Evolutionary conservation across 805 yeast genomes (phyloP).

Genomic region (Candida nanaspora): DNA sequence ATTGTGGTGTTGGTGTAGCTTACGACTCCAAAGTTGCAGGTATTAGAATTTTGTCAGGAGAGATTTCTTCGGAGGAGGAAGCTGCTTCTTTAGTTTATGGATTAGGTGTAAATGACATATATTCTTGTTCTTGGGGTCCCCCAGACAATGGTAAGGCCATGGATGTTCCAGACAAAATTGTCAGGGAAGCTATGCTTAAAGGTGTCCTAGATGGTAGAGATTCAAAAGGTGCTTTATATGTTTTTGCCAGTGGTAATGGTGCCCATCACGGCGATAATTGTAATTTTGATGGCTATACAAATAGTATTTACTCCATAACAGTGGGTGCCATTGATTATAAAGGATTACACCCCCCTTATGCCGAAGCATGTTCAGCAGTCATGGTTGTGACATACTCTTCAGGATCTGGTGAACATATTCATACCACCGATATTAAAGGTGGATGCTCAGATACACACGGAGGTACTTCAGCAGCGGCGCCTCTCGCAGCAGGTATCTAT

Average conservation of each 20-base stretch:
- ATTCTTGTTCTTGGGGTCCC: conserved; percentile 99
- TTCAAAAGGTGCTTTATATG: conserved; percentile 80
- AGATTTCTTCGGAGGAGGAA: conserved; percentile 78
- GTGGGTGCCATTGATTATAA: conserved; percentile 88
- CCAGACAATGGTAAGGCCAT: conserved; percentile 84
- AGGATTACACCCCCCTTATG: conserved; percentile 81
- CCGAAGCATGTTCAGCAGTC: conserved; percentile 93
- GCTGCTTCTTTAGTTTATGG: conserved; percentile 82
- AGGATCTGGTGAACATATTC: conserved; percentile 83
- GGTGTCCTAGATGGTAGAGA: conserved; percentile 79
- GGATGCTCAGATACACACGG: conserved; percentile 75
- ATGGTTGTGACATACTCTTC: conserved; percentile 90
- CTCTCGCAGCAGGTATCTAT: conserved; percentile 94
- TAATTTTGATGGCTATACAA: conserved; percentile 96
- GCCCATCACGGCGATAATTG: conserved; percentile 79
- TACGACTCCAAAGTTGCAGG: conserved; percentile 83
- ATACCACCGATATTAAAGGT: conserved; percentile 72
- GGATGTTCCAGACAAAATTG: conserved; percentile 77
- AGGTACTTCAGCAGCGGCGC: conserved; percentile 99
- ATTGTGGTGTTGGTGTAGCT: conserved; percentile 97
- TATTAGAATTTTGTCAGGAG: conserved; percentile 77
- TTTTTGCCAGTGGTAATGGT: conserved; percentile 96
- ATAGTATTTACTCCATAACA: conserved; percentile 89
- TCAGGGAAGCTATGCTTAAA: conserved; percentile 73
- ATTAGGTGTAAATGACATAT: conserved; percentile 80